Evolutionary conservation across 176 grass and related monocot genomes (phyloP).

Genomic region (Ananas comosus): DNA sequence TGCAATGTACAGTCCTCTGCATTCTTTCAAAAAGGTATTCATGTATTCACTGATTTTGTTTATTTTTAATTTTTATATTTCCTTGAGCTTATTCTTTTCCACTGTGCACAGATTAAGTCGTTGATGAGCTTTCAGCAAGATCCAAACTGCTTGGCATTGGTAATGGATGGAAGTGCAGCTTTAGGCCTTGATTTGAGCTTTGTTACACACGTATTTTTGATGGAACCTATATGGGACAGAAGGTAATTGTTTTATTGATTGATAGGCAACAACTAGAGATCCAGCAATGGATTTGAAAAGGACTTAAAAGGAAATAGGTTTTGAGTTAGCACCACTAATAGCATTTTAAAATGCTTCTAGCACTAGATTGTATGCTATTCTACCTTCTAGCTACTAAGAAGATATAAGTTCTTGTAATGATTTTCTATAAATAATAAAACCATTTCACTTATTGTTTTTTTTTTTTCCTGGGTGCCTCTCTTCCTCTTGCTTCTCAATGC

Average conservation of each 20-base stretch:
- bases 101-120: constrained; percentile 60
- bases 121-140: constrained; percentile 69
- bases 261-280: background rate
- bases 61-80: background rate
- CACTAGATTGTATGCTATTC: background rate
- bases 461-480: background rate
- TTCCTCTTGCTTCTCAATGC: background rate
- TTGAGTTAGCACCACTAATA: background rate
- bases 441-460: background rate
- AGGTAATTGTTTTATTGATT: constrained; percentile 36
- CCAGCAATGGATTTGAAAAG: background rate
- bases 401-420: background rate
- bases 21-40: constrained; percentile 65
- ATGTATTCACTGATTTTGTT: background rate
- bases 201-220: constrained; percentile 80
- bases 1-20: constrained; percentile 97
- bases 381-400: background rate
- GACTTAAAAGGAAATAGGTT: background rate
- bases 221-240: constrained; percentile 99
- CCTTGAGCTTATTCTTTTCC: background rate
- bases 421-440: background rate
- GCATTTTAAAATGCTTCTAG: background rate
- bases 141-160: constrained; percentile 74
- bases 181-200: constrained; percentile 97
- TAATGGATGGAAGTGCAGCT: constrained; percentile 97